Conservation (phyloP, 2,329 filamentous ascomycete species). For the Blumeriella jaapii region DNA sequence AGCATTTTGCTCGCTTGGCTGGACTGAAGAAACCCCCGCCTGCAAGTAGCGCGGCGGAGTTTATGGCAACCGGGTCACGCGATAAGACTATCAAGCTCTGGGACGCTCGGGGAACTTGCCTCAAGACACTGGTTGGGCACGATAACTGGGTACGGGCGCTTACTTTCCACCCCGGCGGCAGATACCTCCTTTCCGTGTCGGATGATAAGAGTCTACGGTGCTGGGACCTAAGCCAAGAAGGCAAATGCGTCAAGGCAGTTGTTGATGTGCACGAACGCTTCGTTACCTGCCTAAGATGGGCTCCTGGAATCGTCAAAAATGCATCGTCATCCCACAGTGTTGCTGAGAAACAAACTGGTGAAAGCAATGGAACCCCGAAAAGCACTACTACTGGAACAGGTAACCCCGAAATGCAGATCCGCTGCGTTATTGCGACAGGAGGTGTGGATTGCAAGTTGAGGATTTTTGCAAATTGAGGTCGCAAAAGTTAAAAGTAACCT, state of each 20-base stretch:
- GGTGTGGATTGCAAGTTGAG: conserved; percentile 73
- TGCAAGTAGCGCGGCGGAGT: conserved; percentile 66
- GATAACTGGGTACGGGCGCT: conserved; percentile 88
- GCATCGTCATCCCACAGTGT: conserved; percentile 33
- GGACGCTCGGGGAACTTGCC: conserved; percentile 72
- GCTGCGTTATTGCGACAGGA: conserved; percentile 80
- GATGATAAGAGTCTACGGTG: conserved; percentile 90
- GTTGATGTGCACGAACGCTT: conserved; percentile 73
- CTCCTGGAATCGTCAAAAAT: conserved; percentile 61
- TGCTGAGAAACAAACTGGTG: no score
- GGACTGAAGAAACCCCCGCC: conserved; percentile 75
- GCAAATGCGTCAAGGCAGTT: conserved; percentile 76
- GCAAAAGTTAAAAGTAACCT: no score
- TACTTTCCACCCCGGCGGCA: conserved; percentile 84
- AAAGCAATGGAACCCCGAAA: conserved; percentile 38
- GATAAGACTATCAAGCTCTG: conserved; percentile 88
- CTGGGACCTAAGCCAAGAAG: conserved; percentile 88
- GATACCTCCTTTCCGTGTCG: conserved; percentile 73
- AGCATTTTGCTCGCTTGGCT: conserved; percentile 64
- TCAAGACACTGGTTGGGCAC: conserved; percentile 77
- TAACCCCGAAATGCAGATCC: conserved; percentile 57
- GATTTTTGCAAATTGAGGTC: conserved; percentile 74
- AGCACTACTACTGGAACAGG: conserved; percentile 33
- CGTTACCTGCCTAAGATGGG: conserved; percentile 79
- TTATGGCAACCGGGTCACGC: conserved; percentile 76